phyloP scores from a whole-genome alignment of 2,329 filamentous ascomycete genomes.

The Diaporthe aspalathi region DNA sequence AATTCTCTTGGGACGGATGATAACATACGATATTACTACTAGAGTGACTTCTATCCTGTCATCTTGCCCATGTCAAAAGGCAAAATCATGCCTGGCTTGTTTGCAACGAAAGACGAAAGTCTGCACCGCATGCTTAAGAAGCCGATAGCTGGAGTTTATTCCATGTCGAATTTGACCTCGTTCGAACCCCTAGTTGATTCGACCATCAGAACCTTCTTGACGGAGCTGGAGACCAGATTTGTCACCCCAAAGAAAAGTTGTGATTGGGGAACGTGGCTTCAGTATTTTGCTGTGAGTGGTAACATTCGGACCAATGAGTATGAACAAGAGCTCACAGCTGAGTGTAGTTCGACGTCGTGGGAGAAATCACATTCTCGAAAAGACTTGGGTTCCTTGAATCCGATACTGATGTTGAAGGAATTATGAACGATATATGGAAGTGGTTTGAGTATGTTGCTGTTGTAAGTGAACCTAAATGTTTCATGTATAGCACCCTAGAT shows the following conservation, averaged over 20 bases:
- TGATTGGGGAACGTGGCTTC: background rate
- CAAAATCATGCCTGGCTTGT: background rate
- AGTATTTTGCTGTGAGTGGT: background rate
- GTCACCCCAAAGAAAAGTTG: background rate
- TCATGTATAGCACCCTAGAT: too few relatives aligned
- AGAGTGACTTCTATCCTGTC: background rate
- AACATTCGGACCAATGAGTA: background rate
- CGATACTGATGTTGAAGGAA: background rate
- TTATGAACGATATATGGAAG: background rate
- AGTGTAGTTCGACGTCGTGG: background rate
- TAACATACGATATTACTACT: background rate
- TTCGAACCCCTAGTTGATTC: background rate
- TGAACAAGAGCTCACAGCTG: background rate
- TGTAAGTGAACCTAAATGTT: too few relatives aligned
- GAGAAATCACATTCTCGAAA: background rate
- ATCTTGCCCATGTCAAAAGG: background rate
- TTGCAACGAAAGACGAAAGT: background rate
- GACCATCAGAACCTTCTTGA: background rate
- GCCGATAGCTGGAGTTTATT: background rate
- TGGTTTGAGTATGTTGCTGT: slow-evolving; percentile 2
- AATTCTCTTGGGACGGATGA: background rate
- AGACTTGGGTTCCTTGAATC: background rate
- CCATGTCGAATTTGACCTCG: background rate
- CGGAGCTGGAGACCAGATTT: background rate
- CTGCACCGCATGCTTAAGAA: background rate